Evolutionary conservation across 108 stramenopile genomes (phyloP).

Genomic region (Cyclotella choctawhatcheeana): DNA sequence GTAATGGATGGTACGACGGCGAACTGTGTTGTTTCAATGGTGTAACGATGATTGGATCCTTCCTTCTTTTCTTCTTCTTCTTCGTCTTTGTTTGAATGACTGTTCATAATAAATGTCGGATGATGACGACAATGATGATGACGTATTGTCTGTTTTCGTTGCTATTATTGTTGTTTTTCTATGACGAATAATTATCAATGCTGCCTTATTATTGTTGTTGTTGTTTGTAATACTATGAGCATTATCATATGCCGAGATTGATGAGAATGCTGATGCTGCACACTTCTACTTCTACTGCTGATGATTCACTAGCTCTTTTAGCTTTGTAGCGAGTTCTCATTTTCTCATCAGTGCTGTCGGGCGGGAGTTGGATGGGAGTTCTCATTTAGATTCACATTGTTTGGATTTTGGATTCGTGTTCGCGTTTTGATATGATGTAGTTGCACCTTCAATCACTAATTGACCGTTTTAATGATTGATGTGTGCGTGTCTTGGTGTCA

Average conservation of each 20-base stretch:
- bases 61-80: constrained; percentile 21
- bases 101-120: background rate
- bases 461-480: too few species aligned
- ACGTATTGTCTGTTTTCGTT: background rate
- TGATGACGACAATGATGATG: background rate
- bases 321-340: too few species aligned
- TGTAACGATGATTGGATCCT: background rate
- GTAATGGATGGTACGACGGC: background rate
- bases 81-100: background rate
- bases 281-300: background rate
- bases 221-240: too few species aligned
- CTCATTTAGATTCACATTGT: too few species aligned
- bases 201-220: too few species aligned
- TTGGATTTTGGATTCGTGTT: too few species aligned
- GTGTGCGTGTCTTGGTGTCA: too few species aligned
- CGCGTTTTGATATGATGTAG: too few species aligned
- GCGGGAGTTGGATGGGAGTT: background rate
- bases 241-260: too few species aligned
- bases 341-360: background rate
- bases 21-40: background rate
- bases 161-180: too few species aligned
- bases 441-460: too few species aligned
- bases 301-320: background rate
- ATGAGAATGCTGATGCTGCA: background rate
- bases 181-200: too few species aligned